A percentile compares a stretch with the other conserved stretches of the same genome.
These are phyloP conservation scores for Cercospora citrullina DNA, from an alignment of 2,329 filamentous ascomycete genomes.

Conservation along the genomic window DNA sequence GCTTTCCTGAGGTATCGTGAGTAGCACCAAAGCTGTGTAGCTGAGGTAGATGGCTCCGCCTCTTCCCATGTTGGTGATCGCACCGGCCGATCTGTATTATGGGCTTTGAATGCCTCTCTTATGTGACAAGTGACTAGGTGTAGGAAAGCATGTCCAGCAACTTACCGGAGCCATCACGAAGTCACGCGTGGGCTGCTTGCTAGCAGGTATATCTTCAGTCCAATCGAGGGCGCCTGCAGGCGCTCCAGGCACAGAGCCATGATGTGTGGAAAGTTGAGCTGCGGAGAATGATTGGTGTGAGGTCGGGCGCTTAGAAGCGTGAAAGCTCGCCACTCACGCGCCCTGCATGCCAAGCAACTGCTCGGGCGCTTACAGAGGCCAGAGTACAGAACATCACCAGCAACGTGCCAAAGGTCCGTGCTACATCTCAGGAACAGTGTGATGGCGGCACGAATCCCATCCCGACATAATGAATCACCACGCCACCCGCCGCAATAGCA, in stretches of 20 bases:
- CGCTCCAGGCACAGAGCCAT: too few relatives aligned
- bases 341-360: too few relatives aligned
- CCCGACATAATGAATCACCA: too few relatives aligned
- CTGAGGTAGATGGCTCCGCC: slow-evolving; percentile 29
- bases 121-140: too few relatives aligned
- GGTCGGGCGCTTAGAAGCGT: slow-evolving; percentile 9
- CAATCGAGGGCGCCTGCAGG: neutral
- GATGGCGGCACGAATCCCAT: too few relatives aligned
- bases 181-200: slow-evolving; percentile 22
- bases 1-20: neutral
- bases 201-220: slow-evolving; percentile 15
- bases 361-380: too few relatives aligned
- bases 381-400: too few relatives aligned
- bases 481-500: too few relatives aligned
- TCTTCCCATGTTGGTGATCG: slow-evolving; percentile 28
- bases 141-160: slow-evolving; percentile 21
- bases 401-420: too few relatives aligned
- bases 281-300: slow-evolving; percentile 15
- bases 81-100: neutral
- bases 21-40: slow-evolving; percentile 32
- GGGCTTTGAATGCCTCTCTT: neutral
- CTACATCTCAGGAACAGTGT: too few relatives aligned
- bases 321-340: neutral
- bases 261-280: too few relatives aligned
- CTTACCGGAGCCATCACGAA: slow-evolving; percentile 21